phyloP scores from a whole-genome alignment of 208 protist genomes.

The Acanthamoeba healyi region DNA sequence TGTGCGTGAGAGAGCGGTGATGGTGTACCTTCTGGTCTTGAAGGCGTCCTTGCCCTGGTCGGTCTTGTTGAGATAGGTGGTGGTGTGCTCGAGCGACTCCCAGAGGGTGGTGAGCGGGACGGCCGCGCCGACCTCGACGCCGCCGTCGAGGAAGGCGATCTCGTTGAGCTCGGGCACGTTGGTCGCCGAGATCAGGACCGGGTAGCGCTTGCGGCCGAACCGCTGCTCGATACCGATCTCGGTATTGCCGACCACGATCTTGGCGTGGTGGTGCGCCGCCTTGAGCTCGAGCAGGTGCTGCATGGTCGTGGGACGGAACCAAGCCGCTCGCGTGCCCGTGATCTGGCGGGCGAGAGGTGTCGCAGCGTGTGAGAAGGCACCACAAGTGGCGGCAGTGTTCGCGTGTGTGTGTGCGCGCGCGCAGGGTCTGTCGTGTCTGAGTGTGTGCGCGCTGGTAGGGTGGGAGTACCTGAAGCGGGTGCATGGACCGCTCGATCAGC shows the following conservation, averaged over 20 bases:
- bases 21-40: neutral
- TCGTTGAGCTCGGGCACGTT: conserved; percentile 83
- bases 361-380: too few species aligned
- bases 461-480: conserved; percentile 9
- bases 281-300: conserved; percentile 84
- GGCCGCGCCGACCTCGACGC: conserved; percentile 78
- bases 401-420: too few species aligned
- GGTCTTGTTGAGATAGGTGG: neutral
- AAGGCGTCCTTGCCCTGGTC: conserved; percentile 62
- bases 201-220: conserved; percentile 83
- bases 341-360: too few species aligned
- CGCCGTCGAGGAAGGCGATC: conserved; percentile 60
- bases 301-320: conserved; percentile 86
- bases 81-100: conserved; percentile 27
- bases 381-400: neutral
- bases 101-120: conserved; percentile 81
- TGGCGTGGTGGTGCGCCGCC: conserved; percentile 76
- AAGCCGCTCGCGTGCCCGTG: conserved; percentile 67
- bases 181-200: conserved; percentile 81
- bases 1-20: neutral
- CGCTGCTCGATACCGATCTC: conserved; percentile 91
- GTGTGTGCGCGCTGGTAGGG: too few species aligned
- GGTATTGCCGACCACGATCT: conserved; percentile 89
- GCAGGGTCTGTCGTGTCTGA: conserved; percentile 64
- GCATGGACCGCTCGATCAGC: conserved; percentile 9